phyloP scores from a whole-genome alignment of 441 rosid species.

The Kokia cookei region DNA sequence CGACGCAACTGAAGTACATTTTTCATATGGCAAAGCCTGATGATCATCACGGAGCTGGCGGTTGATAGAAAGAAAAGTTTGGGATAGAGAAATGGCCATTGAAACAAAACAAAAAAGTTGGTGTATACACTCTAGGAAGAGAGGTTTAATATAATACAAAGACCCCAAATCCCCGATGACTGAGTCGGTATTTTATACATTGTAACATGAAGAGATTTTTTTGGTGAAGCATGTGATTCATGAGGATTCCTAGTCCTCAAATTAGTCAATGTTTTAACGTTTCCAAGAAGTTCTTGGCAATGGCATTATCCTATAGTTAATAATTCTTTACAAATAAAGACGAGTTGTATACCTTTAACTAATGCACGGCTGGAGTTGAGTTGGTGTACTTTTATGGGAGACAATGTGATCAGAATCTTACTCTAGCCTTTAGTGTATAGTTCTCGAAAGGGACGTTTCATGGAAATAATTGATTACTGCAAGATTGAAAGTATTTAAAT shows the following conservation, averaged over 20 bases:
- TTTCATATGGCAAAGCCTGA: not conserved
- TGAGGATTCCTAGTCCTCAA: not conserved
- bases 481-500: too few relatives aligned
- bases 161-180: too few relatives aligned
- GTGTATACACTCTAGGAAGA: not conserved
- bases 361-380: not conserved
- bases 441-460: too few relatives aligned
- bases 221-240: not conserved
- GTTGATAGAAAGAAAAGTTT: slow-evolving; percentile 19
- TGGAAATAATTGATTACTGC: too few relatives aligned
- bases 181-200: not conserved
- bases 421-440: too few relatives aligned
- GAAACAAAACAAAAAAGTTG: not conserved
- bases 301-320: not conserved
- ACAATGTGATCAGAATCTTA: not conserved
- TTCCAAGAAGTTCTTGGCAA: not conserved
- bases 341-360: not conserved
- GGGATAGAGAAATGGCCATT: slow-evolving; percentile 37
- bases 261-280: not conserved
- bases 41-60: not conserved
- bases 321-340: not conserved
- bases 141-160: not conserved
- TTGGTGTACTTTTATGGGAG: not conserved
- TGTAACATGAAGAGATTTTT: not conserved
- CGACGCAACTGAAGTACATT: not conserved